phyloP scores from a whole-genome alignment of 192 early-diverging fungal genomes.

The Helicostylum pulchrum region DNA sequence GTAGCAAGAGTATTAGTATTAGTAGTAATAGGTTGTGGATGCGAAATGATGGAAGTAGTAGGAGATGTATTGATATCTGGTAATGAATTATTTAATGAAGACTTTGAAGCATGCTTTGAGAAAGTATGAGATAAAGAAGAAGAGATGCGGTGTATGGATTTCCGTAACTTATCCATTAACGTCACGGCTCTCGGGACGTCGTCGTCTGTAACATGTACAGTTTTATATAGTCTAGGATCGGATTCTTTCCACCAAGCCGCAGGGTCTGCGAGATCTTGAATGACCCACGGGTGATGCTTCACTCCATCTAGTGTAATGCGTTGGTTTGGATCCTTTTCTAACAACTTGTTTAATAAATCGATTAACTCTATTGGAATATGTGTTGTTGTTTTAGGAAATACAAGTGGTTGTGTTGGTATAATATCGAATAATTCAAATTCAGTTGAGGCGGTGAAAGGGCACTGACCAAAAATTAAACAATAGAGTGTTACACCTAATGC shows the following conservation, averaged over 20 bases:
- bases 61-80: too few species aligned
- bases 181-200: slow-evolving; percentile 75
- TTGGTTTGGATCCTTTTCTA: slow-evolving; percentile 85
- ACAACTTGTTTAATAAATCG: slow-evolving; percentile 54
- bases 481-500: slow-evolving; percentile 96
- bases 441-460: slow-evolving; percentile 90
- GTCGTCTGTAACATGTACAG: slow-evolving; percentile 80
- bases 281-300: slow-evolving; percentile 91
- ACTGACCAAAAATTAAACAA: slow-evolving; percentile 87
- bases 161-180: slow-evolving; percentile 47
- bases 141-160: slow-evolving; percentile 2
- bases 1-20: too few species aligned
- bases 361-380: too few species aligned
- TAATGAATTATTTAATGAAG: neutral
- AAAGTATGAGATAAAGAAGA: slow-evolving; percentile 2
- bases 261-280: slow-evolving; percentile 62
- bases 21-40: neutral
- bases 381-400: slow-evolving; percentile 32
- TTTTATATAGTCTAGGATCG: slow-evolving; percentile 66
- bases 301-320: slow-evolving; percentile 87
- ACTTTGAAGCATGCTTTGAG: neutral
- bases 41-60: too few species aligned
- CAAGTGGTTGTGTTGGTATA: slow-evolving; percentile 70
- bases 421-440: slow-evolving; percentile 96
- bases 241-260: slow-evolving; percentile 76